These are phyloP conservation scores for Mycena pura DNA, from an alignment of 768 basidiomycete species.

Conservation along the genomic window DNA sequence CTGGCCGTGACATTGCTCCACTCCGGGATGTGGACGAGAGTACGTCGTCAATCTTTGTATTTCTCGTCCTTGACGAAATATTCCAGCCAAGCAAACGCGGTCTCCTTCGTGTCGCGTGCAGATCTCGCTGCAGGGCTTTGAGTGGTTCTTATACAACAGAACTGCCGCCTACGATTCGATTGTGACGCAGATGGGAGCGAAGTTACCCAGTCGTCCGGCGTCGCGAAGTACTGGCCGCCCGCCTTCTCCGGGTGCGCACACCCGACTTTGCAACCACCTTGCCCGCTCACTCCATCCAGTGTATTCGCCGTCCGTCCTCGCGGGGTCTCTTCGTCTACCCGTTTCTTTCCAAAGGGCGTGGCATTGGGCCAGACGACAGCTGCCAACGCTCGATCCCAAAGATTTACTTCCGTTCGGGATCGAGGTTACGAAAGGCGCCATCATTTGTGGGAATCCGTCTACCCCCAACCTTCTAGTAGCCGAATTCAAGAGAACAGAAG, in stretches of 20 bases:
- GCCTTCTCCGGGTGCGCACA: slow-evolving; percentile 46
- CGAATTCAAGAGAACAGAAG: slow-evolving; percentile 79
- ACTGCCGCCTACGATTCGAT: slow-evolving; percentile 91
- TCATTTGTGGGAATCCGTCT: slow-evolving; percentile 86
- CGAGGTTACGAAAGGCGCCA: slow-evolving; percentile 76
- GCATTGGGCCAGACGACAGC: slow-evolving; percentile 61
- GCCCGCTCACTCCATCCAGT: slow-evolving; percentile 26
- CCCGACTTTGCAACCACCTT: neutral
- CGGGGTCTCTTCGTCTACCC: slow-evolving; percentile 42
- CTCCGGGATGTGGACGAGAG: slow-evolving; percentile 59
- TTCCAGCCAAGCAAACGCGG: slow-evolving; percentile 42
- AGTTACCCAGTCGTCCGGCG: slow-evolving; percentile 39
- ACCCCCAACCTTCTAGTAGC: slow-evolving; percentile 83
- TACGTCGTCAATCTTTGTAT: slow-evolving; percentile 40
- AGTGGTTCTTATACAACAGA: slow-evolving; percentile 93
- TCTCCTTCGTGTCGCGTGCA: slow-evolving; percentile 81
- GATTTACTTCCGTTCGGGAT: slow-evolving; percentile 89
- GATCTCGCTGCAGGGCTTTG: slow-evolving; percentile 81
- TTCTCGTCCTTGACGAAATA: slow-evolving; percentile 5
- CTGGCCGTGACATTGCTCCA: slow-evolving; percentile 70
- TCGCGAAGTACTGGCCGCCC: slow-evolving; percentile 48
- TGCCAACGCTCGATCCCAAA: slow-evolving; percentile 78
- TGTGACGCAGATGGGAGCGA: slow-evolving; percentile 71
- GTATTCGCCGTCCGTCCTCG: slow-evolving; percentile 39
- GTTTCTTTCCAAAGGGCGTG: slow-evolving; percentile 47